Evolutionary conservation across 1,284 basidiomycete species (phyloP).

Genomic region (Tylopilus sp.): DNA sequence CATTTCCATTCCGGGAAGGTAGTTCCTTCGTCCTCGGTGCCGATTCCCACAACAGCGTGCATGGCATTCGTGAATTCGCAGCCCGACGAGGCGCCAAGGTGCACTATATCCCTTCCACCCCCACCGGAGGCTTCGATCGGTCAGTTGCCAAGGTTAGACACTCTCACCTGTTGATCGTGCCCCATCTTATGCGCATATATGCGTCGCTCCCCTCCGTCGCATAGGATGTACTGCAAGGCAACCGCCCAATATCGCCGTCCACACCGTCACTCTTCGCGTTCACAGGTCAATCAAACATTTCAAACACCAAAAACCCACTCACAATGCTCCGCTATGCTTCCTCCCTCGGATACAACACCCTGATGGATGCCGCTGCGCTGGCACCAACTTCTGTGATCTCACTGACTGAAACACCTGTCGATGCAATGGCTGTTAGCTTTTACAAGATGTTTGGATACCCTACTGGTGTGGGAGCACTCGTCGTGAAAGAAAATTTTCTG

Average conservation of each 20-base stretch:
- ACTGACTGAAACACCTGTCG: constrained; percentile 61
- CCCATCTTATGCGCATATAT: too few relatives aligned
- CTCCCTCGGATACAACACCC: constrained; percentile 66
- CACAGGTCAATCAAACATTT: constrained; percentile 79
- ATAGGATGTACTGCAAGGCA: constrained; percentile 45
- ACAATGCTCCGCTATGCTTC: constrained; percentile 60
- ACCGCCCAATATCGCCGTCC: constrained; percentile 42
- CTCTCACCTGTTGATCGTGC: not conserved
- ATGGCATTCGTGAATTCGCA: constrained; percentile 77
- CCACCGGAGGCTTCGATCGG: constrained; percentile 60
- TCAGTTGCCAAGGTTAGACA: constrained; percentile 55
- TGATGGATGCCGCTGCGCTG: constrained; percentile 79
- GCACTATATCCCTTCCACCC: constrained; percentile 62
- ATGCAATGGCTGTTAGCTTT: constrained; percentile 80
- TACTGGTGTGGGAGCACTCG: constrained; percentile 78
- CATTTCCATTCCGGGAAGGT: constrained; percentile 64
- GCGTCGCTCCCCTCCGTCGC: constrained; percentile 1
- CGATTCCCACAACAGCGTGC: constrained; percentile 82
- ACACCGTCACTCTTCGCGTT: constrained; percentile 65
- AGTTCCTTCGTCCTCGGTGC: constrained; percentile 63
- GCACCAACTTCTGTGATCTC: constrained; percentile 71
- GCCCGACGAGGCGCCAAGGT: constrained; percentile 52
- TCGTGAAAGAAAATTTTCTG: constrained; percentile 71
- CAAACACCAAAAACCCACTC: constrained; percentile 63
- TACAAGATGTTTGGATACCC: constrained; percentile 91